These are phyloP conservation scores for Penicillium pulvis DNA, from an alignment of 495 filamentous ascomycete genomes.

Conservation along the genomic window DNA sequence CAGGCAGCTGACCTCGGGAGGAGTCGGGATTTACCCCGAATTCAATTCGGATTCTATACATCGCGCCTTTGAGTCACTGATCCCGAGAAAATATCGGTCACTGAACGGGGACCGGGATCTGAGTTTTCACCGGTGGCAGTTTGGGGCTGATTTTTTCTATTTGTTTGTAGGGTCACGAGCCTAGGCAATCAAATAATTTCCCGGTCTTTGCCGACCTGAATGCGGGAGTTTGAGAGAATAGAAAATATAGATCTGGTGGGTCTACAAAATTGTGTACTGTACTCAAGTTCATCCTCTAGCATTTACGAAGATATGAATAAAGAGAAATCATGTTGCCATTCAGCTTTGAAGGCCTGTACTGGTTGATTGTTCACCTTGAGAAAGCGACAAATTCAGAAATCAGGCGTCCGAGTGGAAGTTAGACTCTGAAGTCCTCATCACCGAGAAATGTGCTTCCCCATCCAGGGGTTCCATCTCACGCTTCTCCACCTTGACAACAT, in stretches of 20 bases:
- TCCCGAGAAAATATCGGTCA: constrained; percentile 32
- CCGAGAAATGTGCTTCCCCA: constrained; percentile 64
- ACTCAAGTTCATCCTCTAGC: too few relatives aligned
- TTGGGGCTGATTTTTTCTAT: neutral
- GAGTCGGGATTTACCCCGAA: constrained; percentile 24
- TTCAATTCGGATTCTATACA: constrained; percentile 9
- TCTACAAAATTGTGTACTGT: neutral
- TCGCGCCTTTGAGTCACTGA: constrained; percentile 16
- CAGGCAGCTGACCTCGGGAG: constrained; percentile 37
- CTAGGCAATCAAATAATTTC: neutral
- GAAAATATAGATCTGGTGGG: constrained; percentile 9
- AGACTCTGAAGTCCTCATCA: constrained; percentile 42
- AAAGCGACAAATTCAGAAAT: neutral
- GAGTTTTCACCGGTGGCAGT: neutral
- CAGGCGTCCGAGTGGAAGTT: constrained; percentile 19
- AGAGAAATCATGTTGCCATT: neutral
- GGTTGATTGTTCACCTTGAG: neutral
- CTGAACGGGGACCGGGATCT: neutral
- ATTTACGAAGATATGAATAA: too few relatives aligned
- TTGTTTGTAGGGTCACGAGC: neutral
- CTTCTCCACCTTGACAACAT: constrained; percentile 73
- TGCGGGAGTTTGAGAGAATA: neutral
- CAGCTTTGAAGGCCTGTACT: neutral
- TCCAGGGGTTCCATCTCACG: constrained; percentile 61
- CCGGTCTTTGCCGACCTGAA: neutral